phyloP scores from a whole-genome alignment of 139 green algal genomes.

The Asterochloris sp. region DNA sequence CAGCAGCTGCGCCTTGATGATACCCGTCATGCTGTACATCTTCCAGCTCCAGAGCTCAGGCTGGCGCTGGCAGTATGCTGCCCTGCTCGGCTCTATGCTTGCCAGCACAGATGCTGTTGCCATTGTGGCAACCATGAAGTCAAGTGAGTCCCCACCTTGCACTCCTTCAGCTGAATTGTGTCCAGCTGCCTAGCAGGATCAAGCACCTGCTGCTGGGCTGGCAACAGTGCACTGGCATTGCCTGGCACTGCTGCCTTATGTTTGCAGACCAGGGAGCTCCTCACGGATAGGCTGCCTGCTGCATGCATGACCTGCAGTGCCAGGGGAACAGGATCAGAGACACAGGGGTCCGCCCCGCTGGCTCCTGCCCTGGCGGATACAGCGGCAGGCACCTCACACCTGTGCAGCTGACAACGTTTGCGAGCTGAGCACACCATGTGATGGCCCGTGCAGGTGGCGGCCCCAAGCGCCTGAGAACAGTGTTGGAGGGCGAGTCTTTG shows the following conservation, averaged over 20 bases:
- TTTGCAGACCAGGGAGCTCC: too few relatives aligned
- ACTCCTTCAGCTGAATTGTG: not conserved
- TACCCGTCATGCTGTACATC: constrained; percentile 76
- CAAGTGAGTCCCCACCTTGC: constrained; percentile 30
- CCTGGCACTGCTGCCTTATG: too few relatives aligned
- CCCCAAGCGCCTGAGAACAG: constrained; percentile 56
- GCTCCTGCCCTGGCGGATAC: too few relatives aligned
- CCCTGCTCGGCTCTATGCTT: constrained; percentile 71
- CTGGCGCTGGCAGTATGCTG: constrained; percentile 68
- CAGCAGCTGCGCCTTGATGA: constrained; percentile 50
- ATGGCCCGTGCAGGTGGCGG: constrained; percentile 46
- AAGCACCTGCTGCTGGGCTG: too few relatives aligned
- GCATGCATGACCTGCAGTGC: too few relatives aligned
- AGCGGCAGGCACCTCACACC: too few relatives aligned
- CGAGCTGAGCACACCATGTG: not conserved
- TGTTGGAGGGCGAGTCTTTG: constrained; percentile 83
- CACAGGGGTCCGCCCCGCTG: too few relatives aligned
- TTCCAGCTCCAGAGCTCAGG: constrained; percentile 49
- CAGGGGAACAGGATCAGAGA: too few relatives aligned
- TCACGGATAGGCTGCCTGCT: too few relatives aligned
- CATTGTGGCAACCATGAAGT: constrained; percentile 64
- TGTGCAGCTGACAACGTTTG: too few relatives aligned
- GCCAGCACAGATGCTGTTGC: constrained; percentile 78
- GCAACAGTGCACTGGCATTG: too few relatives aligned
- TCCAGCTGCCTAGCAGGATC: too few relatives aligned